Conservation (phyloP, 2,329 filamentous ascomycete species). For the Aspergillus texensis region DNA sequence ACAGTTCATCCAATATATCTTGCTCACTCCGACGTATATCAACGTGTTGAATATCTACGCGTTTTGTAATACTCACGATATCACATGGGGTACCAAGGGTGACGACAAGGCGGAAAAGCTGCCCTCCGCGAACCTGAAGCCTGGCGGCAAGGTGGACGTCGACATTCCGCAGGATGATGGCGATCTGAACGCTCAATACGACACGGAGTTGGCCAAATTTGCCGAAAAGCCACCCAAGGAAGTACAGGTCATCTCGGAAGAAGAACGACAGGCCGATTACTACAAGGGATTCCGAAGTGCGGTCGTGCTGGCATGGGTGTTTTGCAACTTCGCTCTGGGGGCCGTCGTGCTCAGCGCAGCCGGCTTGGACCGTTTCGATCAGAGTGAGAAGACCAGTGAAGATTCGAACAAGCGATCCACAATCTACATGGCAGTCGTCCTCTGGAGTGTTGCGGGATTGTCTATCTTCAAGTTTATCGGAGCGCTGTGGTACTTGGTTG, state of each 20-base stretch:
- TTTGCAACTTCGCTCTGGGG: constrained; percentile 86
- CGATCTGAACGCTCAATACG: constrained; percentile 93
- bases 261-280: constrained; percentile 93
- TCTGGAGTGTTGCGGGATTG: constrained; percentile 86
- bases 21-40: constrained; percentile 94
- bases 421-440: constrained; percentile 82
- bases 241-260: constrained; percentile 50
- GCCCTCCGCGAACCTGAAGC: constrained; percentile 84
- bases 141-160: constrained; percentile 93
- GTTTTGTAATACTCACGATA: constrained; percentile 97
- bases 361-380: constrained; percentile 70
- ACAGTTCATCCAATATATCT: constrained; percentile 87
- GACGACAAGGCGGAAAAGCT: constrained; percentile 94
- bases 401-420: constrained; percentile 63
- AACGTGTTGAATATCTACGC: constrained; percentile 99
- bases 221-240: constrained; percentile 73
- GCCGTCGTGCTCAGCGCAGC: constrained; percentile 86
- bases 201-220: constrained; percentile 77
- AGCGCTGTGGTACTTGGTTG: constrained; percentile 88
- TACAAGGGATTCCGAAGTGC: constrained; percentile 94
- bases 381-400: constrained; percentile 36
- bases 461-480: constrained; percentile 86
- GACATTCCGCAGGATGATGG: constrained; percentile 84
- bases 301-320: constrained; percentile 94
- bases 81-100: constrained; percentile 97